Percentiles rank a stretch among this genome's conserved stretches.
phyloP scores from a whole-genome alignment of 306 rosid genomes.

The Castanea mollissima region DNA sequence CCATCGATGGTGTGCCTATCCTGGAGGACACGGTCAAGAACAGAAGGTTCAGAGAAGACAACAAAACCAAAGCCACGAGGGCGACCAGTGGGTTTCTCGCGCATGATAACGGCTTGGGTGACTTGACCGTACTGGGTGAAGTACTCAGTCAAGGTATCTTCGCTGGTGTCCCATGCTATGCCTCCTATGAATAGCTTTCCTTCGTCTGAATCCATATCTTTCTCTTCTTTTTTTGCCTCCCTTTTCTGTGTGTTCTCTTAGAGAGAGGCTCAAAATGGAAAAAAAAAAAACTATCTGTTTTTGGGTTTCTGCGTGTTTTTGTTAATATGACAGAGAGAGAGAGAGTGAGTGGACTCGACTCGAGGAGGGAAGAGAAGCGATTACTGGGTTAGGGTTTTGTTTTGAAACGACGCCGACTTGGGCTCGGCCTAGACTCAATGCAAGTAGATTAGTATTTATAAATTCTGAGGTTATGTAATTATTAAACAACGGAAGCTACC shows the following conservation, averaged over 20 bases:
- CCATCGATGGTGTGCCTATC: constrained; percentile 63
- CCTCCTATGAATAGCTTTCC: constrained; percentile 64
- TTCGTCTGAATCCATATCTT: constrained; percentile 56
- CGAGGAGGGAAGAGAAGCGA: constrained; percentile 4
- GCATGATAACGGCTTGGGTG: constrained; percentile 53
- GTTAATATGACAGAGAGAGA: not conserved
- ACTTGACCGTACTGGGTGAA: constrained; percentile 56
- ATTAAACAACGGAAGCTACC: too few species aligned
- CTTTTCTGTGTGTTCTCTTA: not conserved
- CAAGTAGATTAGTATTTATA: too few species aligned
- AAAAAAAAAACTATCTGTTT: too few species aligned
- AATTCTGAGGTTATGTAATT: too few species aligned
- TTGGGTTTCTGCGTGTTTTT: not conserved
- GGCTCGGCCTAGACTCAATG: too few species aligned
- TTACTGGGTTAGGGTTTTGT: constrained; percentile 27
- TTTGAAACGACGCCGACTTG: constrained; percentile 23
- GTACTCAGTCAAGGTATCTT: constrained; percentile 51
- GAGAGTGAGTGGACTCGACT: not conserved
- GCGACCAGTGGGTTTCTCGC: constrained; percentile 58
- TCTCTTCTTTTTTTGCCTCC: not conserved
- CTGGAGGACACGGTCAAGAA: constrained; percentile 46
- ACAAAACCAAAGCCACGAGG: constrained; percentile 66
- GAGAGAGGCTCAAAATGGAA: too few species aligned
- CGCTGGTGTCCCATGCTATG: constrained; percentile 65
- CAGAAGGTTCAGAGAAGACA: constrained; percentile 59